Percentiles rank a stretch among this genome's conserved stretches.
These are phyloP conservation scores for Penicillium argentinense DNA, from an alignment of 495 filamentous ascomycete species.

Conservation along the genomic window DNA sequence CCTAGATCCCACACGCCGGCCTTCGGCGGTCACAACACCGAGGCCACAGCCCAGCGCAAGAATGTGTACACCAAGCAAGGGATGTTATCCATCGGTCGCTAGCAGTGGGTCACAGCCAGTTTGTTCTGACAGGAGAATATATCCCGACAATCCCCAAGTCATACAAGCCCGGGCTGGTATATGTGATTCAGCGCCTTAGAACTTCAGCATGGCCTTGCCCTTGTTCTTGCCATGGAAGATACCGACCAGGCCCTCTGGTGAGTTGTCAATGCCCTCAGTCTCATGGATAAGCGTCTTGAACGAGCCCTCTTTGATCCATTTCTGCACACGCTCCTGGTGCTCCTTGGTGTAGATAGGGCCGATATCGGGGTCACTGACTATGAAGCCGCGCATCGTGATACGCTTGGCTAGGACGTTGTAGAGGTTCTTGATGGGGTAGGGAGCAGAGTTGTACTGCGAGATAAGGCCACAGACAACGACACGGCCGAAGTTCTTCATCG, in stretches of 20 bases:
- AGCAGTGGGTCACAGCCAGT: no score
- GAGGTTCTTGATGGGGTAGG: conserved; percentile 71
- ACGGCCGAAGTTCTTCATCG: conserved; percentile 69
- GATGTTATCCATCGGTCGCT: no score
- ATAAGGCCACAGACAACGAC: conserved; percentile 71
- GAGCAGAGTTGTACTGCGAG: conserved; percentile 72
- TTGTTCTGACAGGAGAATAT: no score
- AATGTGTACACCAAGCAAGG: no score
- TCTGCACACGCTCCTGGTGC: conserved; percentile 75
- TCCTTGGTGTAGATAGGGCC: conserved; percentile 69
- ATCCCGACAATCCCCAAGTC: no score
- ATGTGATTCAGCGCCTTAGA: no score
- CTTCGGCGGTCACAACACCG: no score
- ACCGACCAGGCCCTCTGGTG: conserved; percentile 72
- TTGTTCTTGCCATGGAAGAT: conserved; percentile 87
- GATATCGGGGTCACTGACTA: conserved; percentile 67
- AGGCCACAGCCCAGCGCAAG: no score
- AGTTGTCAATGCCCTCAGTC: conserved; percentile 83
- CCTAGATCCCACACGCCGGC: no score
- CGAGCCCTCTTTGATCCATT: conserved; percentile 82
- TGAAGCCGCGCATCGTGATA: conserved; percentile 72
- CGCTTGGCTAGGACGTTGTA: conserved; percentile 53
- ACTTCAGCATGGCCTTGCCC: conserved; percentile 85
- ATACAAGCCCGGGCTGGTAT: no score
- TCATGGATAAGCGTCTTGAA: conserved; percentile 70